These are phyloP conservation scores for Pelargonium australe DNA, from an alignment of 441 rosid species.

Conservation along the genomic window DNA sequence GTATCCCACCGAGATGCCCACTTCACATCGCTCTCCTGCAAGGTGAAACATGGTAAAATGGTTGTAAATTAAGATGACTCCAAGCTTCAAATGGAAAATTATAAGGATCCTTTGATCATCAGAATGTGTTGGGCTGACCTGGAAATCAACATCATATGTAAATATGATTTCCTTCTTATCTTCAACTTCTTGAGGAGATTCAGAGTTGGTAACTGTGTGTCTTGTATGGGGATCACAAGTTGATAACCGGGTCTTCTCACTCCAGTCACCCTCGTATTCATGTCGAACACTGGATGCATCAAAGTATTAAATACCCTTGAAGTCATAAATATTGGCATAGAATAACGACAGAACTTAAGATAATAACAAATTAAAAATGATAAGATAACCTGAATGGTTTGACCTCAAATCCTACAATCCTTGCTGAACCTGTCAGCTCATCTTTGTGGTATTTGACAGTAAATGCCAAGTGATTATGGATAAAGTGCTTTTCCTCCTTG, in stretches of 20 bases:
- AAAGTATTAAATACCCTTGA: constrained; percentile 16
- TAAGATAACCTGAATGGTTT: constrained; percentile 64
- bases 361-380: not conserved
- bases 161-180: constrained; percentile 71
- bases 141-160: constrained; percentile 82
- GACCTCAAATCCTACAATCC: constrained; percentile 93
- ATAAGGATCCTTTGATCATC: not conserved
- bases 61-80: not conserved
- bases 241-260: constrained; percentile 56
- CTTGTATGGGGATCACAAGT: constrained; percentile 90
- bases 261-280: constrained; percentile 80
- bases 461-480: constrained; percentile 76
- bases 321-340: not conserved
- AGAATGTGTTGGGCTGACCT: constrained; percentile 31
- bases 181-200: constrained; percentile 75
- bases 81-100: not conserved
- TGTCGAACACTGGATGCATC: constrained; percentile 57
- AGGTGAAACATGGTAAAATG: constrained; percentile 14
- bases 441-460: constrained; percentile 75
- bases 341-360: not conserved
- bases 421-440: constrained; percentile 43
- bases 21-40: constrained; percentile 80
- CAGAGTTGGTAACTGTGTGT: constrained; percentile 64
- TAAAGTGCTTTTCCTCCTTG: constrained; percentile 72
- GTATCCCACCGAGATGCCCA: constrained; percentile 99